Evolutionary conservation across 345 rosid genomes (phyloP), one percentile per base, ranked within the genome.

Genomic region (Draba incana): DNA sequence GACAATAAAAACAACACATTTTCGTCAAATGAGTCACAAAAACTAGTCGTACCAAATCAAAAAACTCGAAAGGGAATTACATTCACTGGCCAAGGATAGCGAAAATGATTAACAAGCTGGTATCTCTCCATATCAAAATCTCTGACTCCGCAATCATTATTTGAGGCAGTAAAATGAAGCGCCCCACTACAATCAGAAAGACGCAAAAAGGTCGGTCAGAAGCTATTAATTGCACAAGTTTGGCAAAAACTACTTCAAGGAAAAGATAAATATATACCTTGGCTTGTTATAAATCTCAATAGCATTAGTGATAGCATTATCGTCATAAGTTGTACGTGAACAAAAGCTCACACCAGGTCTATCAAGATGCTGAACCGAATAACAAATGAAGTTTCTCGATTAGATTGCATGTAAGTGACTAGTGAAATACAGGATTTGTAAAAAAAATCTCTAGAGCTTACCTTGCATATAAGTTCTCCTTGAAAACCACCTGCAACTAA

Each of bases 281-380:
- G 86, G 83, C 56, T 77, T 79, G 61, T 47, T 82, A 73, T 90
- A 93, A 57, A 93, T 88, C 82, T 93, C 98, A 68, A 93, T 81
- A 4, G 98, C 98, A 75, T 91, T 93, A 43, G 97, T 90, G 71
- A 93, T 91, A 23, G 97, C 98, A 80, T 93, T 88, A 58, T 93
- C 98, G 74, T 93, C 97, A 79, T 85, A 81, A 55, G 98, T 90
- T 69, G 96, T 83, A 80, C 96, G 83, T 57, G 85, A 83, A 79
- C 98, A 90, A 80, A 83, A 92, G 82, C 89, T 87, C 52, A 90
- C 80, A 72, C 97, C 98, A 35, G 86, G 91, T 69, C 96, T 82
- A 81, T 88, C 97, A 57, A 90, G 76, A 78, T 80, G 82, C 97
- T 93, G 84, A 64, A 69, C 10, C 50, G 46, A 6, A 57, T 25